A percentile compares a stretch with the other conserved stretches of the same genome.
Conservation (phyloP, 441 rosid genomes). For the Croton laevigatus region DNA sequence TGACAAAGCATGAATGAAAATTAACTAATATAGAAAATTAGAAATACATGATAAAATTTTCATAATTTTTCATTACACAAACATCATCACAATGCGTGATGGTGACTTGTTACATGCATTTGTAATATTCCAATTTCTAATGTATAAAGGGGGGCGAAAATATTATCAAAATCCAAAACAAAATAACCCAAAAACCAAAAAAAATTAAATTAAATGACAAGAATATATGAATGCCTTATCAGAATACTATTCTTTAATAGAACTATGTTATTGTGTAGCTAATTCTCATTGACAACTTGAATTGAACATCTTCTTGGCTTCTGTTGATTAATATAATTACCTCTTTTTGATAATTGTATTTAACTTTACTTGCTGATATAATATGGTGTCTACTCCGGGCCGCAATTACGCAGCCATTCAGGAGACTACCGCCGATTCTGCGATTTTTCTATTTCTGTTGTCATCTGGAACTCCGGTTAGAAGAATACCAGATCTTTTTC, state of each 20-base stretch:
- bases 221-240: constrained; percentile 10
- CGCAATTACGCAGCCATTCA: neutral
- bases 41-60: neutral
- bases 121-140: neutral
- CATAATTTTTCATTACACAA: constrained; percentile 7
- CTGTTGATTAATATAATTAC: constrained; percentile 13
- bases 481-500: constrained; percentile 84
- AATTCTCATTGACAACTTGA: constrained; percentile 18
- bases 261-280: constrained; percentile 26
- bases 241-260: constrained; percentile 17
- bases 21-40: no score
- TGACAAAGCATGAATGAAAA: no score
- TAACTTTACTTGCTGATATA: constrained; percentile 11
- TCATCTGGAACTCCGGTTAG: constrained; percentile 46
- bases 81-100: constrained; percentile 18
- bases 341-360: constrained; percentile 15
- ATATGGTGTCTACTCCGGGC: constrained; percentile 3
- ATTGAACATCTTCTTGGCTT: constrained; percentile 17
- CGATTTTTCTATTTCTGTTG: constrained; percentile 12
- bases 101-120: neutral
- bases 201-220: neutral
- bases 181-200: neutral
- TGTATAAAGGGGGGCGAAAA: neutral
- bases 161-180: neutral
- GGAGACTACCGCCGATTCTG: neutral